Percentiles rank a stretch among this genome's conserved stretches.
Conservation (phyloP, 2,329 filamentous ascomycete species). For the Curvularia eragrostidis region DNA sequence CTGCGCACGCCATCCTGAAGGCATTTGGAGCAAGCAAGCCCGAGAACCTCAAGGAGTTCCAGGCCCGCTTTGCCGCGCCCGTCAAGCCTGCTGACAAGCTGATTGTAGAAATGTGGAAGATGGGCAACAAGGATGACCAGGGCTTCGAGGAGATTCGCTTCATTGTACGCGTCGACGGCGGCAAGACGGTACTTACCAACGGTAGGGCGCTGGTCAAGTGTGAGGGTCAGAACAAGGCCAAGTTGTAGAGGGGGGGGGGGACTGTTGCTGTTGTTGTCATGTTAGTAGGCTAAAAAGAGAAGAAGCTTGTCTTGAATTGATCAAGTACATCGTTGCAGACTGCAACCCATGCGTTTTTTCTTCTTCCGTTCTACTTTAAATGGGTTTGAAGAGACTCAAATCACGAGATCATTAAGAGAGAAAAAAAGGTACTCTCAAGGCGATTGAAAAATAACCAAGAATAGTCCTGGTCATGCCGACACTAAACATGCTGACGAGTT, state of each 20-base stretch:
- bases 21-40: slow-evolving; percentile 78
- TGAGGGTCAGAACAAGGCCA: slow-evolving; percentile 53
- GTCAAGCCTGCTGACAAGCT: slow-evolving; percentile 85
- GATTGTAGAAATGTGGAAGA: slow-evolving; percentile 80
- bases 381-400: too few relatives aligned
- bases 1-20: slow-evolving; percentile 75
- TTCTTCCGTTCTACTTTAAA: neutral
- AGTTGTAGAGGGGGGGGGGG: slow-evolving; percentile 41
- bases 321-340: neutral
- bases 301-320: too few relatives aligned
- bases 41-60: slow-evolving; percentile 83
- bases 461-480: too few relatives aligned
- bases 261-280: neutral
- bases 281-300: too few relatives aligned
- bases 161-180: slow-evolving; percentile 75
- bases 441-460: neutral
- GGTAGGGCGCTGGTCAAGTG: slow-evolving; percentile 79
- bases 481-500: neutral
- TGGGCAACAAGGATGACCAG: slow-evolving; percentile 67
- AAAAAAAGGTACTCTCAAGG: too few relatives aligned
- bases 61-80: slow-evolving; percentile 84
- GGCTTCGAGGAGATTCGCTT: slow-evolving; percentile 85
- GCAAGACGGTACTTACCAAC: slow-evolving; percentile 87
- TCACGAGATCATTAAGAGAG: too few relatives aligned
- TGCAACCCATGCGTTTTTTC: neutral